Conservation (phyloP, 2,329 filamentous ascomycete species). For the Aspergillus sp. region DNA sequence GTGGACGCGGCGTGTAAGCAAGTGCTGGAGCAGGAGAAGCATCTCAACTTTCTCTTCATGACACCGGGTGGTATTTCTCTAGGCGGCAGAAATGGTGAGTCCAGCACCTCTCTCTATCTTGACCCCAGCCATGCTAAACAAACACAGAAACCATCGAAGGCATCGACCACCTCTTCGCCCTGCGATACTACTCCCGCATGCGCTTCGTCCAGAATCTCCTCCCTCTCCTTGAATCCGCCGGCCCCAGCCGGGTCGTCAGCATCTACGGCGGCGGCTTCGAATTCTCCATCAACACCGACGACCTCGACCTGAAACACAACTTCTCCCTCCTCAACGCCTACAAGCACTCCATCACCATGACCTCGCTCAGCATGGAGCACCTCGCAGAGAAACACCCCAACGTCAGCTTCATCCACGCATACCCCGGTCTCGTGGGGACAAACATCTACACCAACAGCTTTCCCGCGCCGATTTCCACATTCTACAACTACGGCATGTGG, state of each 20-base stretch:
- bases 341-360: conserved; percentile 45
- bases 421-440: conserved; percentile 45
- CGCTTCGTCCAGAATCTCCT: conserved; percentile 28
- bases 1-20: conserved; percentile 47
- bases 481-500: too few species aligned
- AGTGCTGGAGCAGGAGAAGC: conserved; percentile 30
- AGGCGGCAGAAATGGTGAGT: conserved; percentile 6
- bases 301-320: conserved; percentile 33
- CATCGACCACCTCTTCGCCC: conserved; percentile 18
- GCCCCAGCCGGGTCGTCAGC: conserved; percentile 46
- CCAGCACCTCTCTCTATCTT: not conserved
- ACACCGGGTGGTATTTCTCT: conserved; percentile 15
- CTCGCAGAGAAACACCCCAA: conserved; percentile 43
- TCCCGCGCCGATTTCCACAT: conserved; percentile 6
- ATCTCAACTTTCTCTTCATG: conserved; percentile 23
- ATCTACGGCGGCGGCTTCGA: conserved; percentile 51
- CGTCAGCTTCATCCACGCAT: conserved; percentile 48
- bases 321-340: conserved; percentile 18
- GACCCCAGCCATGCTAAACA: not conserved
- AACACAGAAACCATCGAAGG: conserved; percentile 22
- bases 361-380: conserved; percentile 46
- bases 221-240: conserved; percentile 10
- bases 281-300: conserved; percentile 41
- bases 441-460: conserved; percentile 25
- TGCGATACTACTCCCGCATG: conserved; percentile 26